A percentile compares a stretch with the other conserved stretches of the same genome.
These are phyloP conservation scores for Vigna hirtella DNA, from an alignment of 306 rosid genomes.

Conservation along the genomic window DNA sequence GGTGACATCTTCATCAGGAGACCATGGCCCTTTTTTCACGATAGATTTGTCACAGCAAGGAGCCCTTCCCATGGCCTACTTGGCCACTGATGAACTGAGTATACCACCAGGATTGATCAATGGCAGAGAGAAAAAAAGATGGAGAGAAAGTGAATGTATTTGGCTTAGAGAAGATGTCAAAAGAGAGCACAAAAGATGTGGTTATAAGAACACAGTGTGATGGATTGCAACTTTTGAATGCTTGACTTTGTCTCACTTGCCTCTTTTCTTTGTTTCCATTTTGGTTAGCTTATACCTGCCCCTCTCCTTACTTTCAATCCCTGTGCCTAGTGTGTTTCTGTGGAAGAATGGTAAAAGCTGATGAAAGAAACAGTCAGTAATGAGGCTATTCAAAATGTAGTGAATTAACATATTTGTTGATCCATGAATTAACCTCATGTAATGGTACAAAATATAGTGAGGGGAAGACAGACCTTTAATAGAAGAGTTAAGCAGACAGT, in stretches of 20 bases:
- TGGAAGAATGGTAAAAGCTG: background rate
- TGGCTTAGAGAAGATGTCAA: background rate
- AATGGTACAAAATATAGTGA: too few relatives aligned
- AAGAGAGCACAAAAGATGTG: background rate
- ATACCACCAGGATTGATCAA: background rate
- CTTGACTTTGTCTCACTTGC: constrained; percentile 57
- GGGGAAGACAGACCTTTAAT: too few relatives aligned
- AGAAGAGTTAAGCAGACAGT: too few relatives aligned
- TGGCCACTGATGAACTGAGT: constrained; percentile 6
- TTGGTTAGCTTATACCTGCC: constrained; percentile 14
- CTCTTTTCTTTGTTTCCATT: constrained; percentile 17
- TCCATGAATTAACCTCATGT: too few relatives aligned
- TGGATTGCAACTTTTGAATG: constrained; percentile 33
- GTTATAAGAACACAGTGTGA: constrained; percentile 22
- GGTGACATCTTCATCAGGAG: constrained; percentile 76
- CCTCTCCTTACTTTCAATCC: constrained; percentile 10
- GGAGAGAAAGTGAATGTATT: constrained; percentile 5
- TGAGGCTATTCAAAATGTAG: background rate
- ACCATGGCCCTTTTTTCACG: constrained; percentile 89
- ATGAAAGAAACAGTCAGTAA: constrained; percentile 32
- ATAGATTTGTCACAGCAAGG: constrained; percentile 80
- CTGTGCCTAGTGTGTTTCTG: background rate
- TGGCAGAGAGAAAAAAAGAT: constrained; percentile 5
- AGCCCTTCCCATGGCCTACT: constrained; percentile 74
- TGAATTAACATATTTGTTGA: too few relatives aligned